Evolutionary conservation across 2,329 filamentous ascomycete genomes (phyloP), one percentile per base, ranked within the genome.

Genomic region (Periglandula ipomoeae): DNA sequence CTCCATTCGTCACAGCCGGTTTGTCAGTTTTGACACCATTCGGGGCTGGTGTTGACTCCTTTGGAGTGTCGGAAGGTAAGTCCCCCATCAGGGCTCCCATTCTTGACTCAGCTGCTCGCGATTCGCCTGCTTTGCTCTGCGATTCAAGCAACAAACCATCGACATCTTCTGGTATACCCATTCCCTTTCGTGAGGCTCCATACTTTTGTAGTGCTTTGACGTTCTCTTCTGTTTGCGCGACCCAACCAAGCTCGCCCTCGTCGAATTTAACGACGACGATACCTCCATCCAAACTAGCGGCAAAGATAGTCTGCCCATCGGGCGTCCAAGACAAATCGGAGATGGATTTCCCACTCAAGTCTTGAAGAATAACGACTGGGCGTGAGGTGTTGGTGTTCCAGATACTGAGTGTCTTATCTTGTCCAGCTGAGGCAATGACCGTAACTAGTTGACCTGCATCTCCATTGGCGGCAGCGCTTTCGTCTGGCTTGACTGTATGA

Each of bases 71-170:
- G 3, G 76, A 66, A 2, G 76, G 75, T 17, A 78, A 77, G 61
- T 95, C 90, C 5, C 91, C 91, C 93, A 98, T 98, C 34, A 98
- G 70, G n/a, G 91, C 91, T 11, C 93, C 93, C 93, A 98, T 98
- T 55, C 91, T 81, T 2, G 89, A 93, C 67, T 98, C 88, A 0
- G 91, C 90, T 5, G 86, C 90, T 55, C 85, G 87, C 27, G 91
- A 78, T 64, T 98, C 93, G 20, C 86, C 91, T 39, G 85, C 89
- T 62, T 94, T 96, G 68, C 89, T 95, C 63, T 84, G 85, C 58
- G 94, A 89, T 67, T 98, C 93, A 0, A 98, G 70, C 34, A 87
- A 75, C 39, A 97, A 69, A 0, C 89, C 88, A 59, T 96, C 89
- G 0, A 95, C 87, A 52, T 94, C 91, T 66, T 98, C 93, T 5